phyloP scores from a whole-genome alignment of 352 stramenopile genomes.

The Globisporangium viniferum region DNA sequence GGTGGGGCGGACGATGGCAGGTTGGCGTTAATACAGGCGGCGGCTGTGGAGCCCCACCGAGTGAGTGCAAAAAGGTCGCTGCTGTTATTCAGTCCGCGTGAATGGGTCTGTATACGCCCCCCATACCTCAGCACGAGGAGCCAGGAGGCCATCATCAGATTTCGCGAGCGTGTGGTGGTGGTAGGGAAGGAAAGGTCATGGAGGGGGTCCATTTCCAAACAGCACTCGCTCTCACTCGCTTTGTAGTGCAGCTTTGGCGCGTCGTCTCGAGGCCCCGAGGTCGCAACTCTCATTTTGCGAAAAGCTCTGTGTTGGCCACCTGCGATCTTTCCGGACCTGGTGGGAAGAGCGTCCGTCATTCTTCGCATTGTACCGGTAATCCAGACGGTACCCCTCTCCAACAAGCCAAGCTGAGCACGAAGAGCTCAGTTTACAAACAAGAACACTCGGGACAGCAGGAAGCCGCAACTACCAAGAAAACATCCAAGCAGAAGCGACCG shows the following conservation, averaged over 20 bases:
- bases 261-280: background rate
- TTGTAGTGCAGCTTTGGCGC: background rate
- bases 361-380: background rate
- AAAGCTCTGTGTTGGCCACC: background rate
- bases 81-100: background rate
- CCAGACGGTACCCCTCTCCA: background rate
- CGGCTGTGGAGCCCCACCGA: background rate
- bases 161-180: background rate
- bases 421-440: conserved; percentile 1
- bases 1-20: background rate
- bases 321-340: background rate
- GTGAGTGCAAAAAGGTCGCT: background rate
- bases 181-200: background rate
- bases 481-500: background rate
- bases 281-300: background rate
- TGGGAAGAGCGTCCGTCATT: background rate
- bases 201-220: background rate
- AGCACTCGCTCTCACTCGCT: background rate
- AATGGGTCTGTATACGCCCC: background rate
- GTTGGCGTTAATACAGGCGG: background rate
- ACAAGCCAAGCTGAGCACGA: background rate
- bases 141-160: background rate
- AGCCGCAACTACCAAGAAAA: background rate
- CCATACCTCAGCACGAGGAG: background rate
- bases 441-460: background rate